Evolutionary conservation across 1,284 basidiomycete genomes (phyloP), one percentile per base, ranked within the genome.

Genomic region (Cystobasidium pallidum): DNA sequence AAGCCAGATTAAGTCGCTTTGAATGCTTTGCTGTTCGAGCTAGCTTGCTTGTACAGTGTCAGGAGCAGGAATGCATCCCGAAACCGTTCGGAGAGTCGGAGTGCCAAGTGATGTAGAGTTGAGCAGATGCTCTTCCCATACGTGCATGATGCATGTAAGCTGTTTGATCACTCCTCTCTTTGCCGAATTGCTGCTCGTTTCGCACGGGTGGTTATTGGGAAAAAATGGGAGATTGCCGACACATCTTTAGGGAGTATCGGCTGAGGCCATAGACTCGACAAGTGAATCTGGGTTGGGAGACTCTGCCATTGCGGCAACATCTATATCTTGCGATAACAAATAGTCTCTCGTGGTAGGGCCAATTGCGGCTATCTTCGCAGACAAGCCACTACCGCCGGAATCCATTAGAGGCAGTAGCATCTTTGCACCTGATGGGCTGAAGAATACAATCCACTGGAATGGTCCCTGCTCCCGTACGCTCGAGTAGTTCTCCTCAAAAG

Each of bases 371-470:
- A 71, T 54, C 2, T 47, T 21, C 17, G 49, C 51, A 15, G 28
- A 55, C 3, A 30, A 17, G 13, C 24, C 41, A 32, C 2, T 15
- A 4, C 19, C 17, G 15, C 30, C 30, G 17, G 32, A n/a, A 2
- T 30, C 30, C 30, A 57, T 26, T 10, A 55, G 49, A 3, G 49
- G 59, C 10, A 63, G 28, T 10, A 71, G 47, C 26, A 70, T 43
- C 28, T 70, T 59, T 1, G 65, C 59, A 19, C 73, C 73, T 21
- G 73, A 74, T 34, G 73, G 73, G 21, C 51, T 58, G 62, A 74
- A 74, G 67, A 74, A 74, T 21, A 66, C 67, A n/a, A 71, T 39
- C 73, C 73, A 74, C 11, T 70, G 45, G 24, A 59, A 66, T 21
- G 65, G 61, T n/a, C 24, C 59, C 19, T 19, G 17, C 17, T 2